Evolutionary conservation across 176 grass and related monocot genomes (phyloP).

Genomic region (Otatea glauca): DNA sequence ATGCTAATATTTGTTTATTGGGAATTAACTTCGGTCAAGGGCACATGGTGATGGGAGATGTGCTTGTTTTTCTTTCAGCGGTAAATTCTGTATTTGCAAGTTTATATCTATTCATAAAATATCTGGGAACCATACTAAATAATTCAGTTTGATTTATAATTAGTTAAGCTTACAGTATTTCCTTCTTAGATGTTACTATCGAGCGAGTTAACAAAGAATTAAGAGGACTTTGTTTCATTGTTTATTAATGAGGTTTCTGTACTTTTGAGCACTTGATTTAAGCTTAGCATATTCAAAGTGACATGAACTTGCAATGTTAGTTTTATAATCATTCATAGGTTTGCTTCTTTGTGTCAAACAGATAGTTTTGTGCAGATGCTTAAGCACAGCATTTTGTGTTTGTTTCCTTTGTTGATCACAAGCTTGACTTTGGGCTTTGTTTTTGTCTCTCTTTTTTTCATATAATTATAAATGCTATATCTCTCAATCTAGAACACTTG

Average conservation of each 20-base stretch:
- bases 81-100: conserved; percentile 14
- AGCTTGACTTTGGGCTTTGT: neutral
- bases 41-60: conserved; percentile 1
- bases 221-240: neutral
- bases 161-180: neutral
- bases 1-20: neutral
- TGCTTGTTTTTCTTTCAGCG: neutral
- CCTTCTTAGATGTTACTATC: neutral
- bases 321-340: conserved; percentile 6
- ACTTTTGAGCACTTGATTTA: neutral
- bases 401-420: neutral
- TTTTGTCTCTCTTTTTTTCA: neutral
- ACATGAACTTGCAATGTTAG: neutral
- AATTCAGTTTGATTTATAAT: neutral
- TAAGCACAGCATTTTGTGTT: neutral
- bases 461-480: neutral
- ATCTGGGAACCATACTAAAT: conserved; percentile 1
- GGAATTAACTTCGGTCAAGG: neutral
- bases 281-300: neutral
- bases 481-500: conserved; percentile 21
- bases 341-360: neutral
- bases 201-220: neutral
- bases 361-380: neutral
- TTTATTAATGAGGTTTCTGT: conserved; percentile 9
- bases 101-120: neutral